Evolutionary conservation across 202 grass and related monocot species (phyloP).

Genomic region (Eragrostis tef): DNA sequence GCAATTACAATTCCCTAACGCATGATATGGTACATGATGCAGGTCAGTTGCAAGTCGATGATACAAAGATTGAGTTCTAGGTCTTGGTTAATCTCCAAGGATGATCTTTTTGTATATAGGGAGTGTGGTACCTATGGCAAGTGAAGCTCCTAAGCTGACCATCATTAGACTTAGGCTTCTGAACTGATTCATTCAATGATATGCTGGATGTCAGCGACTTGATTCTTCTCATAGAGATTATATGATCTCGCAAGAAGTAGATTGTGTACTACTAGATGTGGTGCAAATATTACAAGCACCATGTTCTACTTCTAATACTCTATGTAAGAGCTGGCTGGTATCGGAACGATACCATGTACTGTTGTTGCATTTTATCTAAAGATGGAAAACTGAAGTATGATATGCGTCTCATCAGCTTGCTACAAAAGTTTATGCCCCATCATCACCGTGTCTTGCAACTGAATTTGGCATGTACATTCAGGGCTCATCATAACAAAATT

Average conservation of each 20-base stretch:
- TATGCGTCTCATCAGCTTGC: slow-evolving; percentile 31
- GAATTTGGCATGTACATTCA: background rate
- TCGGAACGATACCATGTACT: slow-evolving; percentile 39
- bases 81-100: slow-evolving; percentile 36
- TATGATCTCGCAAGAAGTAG: slow-evolving; percentile 51
- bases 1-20: background rate
- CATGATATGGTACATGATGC: slow-evolving; percentile 27
- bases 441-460: background rate
- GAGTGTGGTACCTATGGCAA: slow-evolving; percentile 48
- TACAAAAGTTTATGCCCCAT: background rate
- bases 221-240: slow-evolving; percentile 60
- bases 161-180: slow-evolving; percentile 54
- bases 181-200: slow-evolving; percentile 55
- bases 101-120: slow-evolving; percentile 67
- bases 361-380: slow-evolving; percentile 19
- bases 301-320: slow-evolving; percentile 38
- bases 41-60: slow-evolving; percentile 62
- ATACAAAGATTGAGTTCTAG: slow-evolving; percentile 66
- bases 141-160: slow-evolving; percentile 56
- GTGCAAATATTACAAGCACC: slow-evolving; percentile 78
- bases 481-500: background rate
- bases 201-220: slow-evolving; percentile 48
- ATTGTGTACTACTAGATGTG: slow-evolving; percentile 64
- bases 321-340: slow-evolving; percentile 40
- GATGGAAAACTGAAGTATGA: slow-evolving; percentile 29